phyloP scores from a whole-genome alignment of 257 asterid species.

The Agastache rugosa region DNA sequence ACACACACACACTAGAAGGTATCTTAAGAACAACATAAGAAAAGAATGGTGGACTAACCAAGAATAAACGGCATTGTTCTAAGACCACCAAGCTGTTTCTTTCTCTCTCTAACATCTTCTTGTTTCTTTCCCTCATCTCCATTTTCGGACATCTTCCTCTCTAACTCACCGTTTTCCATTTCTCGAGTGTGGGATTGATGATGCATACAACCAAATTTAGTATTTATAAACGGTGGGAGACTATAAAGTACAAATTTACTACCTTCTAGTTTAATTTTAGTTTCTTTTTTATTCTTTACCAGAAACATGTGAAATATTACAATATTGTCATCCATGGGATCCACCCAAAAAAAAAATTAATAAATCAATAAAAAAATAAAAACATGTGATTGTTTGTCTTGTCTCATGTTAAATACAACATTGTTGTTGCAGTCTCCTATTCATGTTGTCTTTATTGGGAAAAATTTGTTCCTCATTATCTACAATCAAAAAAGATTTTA shows the following conservation, averaged over 20 bases:
- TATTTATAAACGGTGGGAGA: conserved; percentile 40
- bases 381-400: conserved; percentile 50
- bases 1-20: neutral
- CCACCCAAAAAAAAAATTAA: neutral
- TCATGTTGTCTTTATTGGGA: neutral
- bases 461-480: neutral
- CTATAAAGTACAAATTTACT: conserved; percentile 1
- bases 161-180: conserved; percentile 44
- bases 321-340: conserved; percentile 36
- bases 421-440: neutral
- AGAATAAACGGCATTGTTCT: conserved; percentile 88
- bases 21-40: neutral
- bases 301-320: neutral
- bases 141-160: conserved; percentile 46
- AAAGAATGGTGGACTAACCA: conserved; percentile 43
- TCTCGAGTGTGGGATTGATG: conserved; percentile 19
- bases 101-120: conserved; percentile 24
- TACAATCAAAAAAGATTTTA: neutral
- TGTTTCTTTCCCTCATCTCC: conserved; percentile 41
- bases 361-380: neutral
- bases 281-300: neutral
- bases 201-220: neutral
- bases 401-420: conserved; percentile 34
- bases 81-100: conserved; percentile 64
- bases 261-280: neutral